Conservation (phyloP, 1,284 basidiomycete genomes). For the Trichosporon asahii region DNA sequence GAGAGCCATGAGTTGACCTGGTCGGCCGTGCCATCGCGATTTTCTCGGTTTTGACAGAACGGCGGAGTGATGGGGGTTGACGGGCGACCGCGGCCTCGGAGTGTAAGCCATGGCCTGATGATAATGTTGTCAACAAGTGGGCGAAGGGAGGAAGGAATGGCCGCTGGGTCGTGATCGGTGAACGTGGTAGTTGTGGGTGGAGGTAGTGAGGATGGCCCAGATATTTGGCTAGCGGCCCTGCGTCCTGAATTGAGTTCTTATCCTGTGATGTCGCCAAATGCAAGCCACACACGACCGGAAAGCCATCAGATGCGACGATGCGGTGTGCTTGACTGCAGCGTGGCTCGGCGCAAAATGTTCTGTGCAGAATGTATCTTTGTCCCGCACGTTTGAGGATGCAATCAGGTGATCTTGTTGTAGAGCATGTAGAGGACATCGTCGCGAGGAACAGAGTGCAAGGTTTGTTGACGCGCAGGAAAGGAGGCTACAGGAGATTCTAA, state of each 20-base stretch:
- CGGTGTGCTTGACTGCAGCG: not conserved
- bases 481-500: not conserved
- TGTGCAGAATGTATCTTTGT: not conserved
- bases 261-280: not conserved
- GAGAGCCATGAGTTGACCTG: conserved; percentile 50
- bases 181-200: not conserved
- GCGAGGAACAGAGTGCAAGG: not conserved
- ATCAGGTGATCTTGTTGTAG: not conserved
- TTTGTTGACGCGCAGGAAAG: not conserved
- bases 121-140: not conserved
- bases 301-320: not conserved
- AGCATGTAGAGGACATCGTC: not conserved
- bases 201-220: not conserved
- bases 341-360: not conserved
- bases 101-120: conserved; percentile 12
- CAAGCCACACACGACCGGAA: conserved; percentile 1
- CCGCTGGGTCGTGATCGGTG: not conserved
- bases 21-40: conserved; percentile 34
- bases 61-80: not conserved
- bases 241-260: not conserved
- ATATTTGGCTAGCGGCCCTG: conserved; percentile 6
- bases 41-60: conserved; percentile 16
- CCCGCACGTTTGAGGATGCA: not conserved
- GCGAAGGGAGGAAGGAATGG: not conserved
- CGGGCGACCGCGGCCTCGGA: not conserved